Evolutionary conservation across 495 filamentous ascomycete species (phyloP).

Genomic region (Sordaria brevicollis): DNA sequence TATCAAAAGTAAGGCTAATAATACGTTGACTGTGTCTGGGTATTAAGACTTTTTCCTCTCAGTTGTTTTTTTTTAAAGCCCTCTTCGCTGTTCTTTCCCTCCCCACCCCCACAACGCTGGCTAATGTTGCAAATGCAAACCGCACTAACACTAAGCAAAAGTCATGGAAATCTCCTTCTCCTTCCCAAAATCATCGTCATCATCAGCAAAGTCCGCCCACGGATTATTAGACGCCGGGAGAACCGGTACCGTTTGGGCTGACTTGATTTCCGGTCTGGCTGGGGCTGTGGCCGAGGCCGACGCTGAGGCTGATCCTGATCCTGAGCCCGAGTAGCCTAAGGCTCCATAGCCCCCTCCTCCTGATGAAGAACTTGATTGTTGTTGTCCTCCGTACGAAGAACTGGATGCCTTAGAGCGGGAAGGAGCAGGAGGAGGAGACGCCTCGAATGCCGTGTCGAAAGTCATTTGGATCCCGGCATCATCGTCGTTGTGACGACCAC

Average conservation of each 20-base stretch:
- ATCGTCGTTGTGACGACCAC: constrained; percentile 10
- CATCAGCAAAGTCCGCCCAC: constrained; percentile 74
- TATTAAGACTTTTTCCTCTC: neutral
- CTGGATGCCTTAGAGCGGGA: neutral
- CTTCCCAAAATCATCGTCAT: constrained; percentile 60
- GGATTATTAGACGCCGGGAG: constrained; percentile 53
- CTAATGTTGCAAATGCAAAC: neutral
- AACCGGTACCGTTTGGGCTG: constrained; percentile 30
- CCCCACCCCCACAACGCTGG: neutral
- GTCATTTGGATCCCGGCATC: constrained; percentile 53
- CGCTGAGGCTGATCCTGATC: no score
- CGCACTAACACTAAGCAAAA: constrained; percentile 44
- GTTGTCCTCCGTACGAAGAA: neutral
- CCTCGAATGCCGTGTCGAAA: constrained; percentile 54
- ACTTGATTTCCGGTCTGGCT: constrained; percentile 31
- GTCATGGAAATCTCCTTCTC: constrained; percentile 67
- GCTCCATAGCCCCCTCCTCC: neutral
- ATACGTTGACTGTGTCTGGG: neutral
- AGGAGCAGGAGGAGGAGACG: neutral
- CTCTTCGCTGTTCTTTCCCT: neutral
- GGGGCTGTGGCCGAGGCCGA: constrained; percentile 10
- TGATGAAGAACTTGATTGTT: neutral
- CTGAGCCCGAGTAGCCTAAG: no score
- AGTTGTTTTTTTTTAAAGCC: neutral
- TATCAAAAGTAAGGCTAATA: neutral